phyloP scores from a whole-genome alignment of 495 filamentous ascomycete species.

The Annulohypoxylon stygium region DNA sequence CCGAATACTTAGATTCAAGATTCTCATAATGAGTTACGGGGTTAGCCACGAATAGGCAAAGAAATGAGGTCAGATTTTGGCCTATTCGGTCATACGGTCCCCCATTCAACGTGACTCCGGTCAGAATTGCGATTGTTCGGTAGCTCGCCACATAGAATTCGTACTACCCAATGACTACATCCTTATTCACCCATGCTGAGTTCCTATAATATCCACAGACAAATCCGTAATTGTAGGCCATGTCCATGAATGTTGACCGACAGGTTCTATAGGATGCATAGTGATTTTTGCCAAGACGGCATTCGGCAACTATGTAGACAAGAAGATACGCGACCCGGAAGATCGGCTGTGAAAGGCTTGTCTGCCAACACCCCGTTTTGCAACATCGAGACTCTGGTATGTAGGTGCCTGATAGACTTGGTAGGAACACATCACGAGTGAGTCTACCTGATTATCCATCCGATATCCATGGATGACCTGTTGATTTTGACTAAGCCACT shows the following conservation, averaged over 20 bases:
- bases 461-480: not conserved
- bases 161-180: not conserved
- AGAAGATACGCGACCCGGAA: conserved; percentile 26
- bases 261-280: conserved; percentile 4
- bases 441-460: not conserved
- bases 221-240: not conserved
- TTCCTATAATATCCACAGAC: not conserved
- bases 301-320: conserved; percentile 34
- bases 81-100: not conserved
- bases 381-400: not conserved
- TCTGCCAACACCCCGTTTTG: not conserved
- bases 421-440: not conserved
- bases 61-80: conserved; percentile 6
- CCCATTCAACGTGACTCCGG: not conserved
- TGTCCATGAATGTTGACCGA: conserved; percentile 12
- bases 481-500: not conserved
- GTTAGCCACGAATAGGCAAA: not conserved
- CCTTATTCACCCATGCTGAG: not conserved
- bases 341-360: conserved; percentile 22
- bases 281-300: conserved; percentile 40
- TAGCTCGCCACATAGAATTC: not conserved
- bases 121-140: not conserved
- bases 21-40: not conserved
- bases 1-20: not conserved
- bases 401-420: not conserved